A percentile compares a stretch with the other conserved stretches of the same genome.
Conservation (phyloP, 345 rosid species). For the Moringa oleifera region DNA sequence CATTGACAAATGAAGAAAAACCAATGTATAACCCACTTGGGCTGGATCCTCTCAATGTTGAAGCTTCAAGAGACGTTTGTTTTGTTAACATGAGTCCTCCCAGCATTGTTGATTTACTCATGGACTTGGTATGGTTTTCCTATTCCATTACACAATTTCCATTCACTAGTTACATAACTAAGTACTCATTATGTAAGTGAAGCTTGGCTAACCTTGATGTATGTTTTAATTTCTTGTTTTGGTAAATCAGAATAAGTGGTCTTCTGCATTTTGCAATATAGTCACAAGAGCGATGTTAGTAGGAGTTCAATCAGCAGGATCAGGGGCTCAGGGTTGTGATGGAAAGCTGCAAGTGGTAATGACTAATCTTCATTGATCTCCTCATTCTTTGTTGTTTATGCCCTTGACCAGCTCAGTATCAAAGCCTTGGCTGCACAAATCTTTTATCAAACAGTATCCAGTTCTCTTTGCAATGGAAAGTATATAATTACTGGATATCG, state of each 20-base stretch:
- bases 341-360: constrained; percentile 49
- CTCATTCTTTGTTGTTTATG: no score
- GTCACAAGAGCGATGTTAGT: constrained; percentile 36
- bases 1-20: background rate
- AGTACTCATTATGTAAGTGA: background rate
- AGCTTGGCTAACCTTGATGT: background rate
- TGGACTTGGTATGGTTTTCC: constrained; percentile 29
- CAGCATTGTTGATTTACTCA: constrained; percentile 28
- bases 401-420: no score
- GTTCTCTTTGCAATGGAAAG: no score
- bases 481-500: no score
- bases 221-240: background rate
- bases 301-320: constrained; percentile 27
- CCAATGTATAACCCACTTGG: background rate
- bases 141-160: background rate
- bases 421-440: no score
- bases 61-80: constrained; percentile 27
- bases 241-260: constrained; percentile 39
- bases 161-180: background rate
- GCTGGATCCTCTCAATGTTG: constrained; percentile 11
- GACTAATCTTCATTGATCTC: no score
- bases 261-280: constrained; percentile 25
- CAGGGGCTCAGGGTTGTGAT: constrained; percentile 17
- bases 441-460: no score
- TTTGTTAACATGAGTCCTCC: constrained; percentile 13